Percentiles rank a stretch among this genome's conserved stretches.
These are phyloP conservation scores for Epicoccum sorghinum DNA, from an alignment of 2,329 filamentous ascomycete species.

Conservation along the genomic window DNA sequence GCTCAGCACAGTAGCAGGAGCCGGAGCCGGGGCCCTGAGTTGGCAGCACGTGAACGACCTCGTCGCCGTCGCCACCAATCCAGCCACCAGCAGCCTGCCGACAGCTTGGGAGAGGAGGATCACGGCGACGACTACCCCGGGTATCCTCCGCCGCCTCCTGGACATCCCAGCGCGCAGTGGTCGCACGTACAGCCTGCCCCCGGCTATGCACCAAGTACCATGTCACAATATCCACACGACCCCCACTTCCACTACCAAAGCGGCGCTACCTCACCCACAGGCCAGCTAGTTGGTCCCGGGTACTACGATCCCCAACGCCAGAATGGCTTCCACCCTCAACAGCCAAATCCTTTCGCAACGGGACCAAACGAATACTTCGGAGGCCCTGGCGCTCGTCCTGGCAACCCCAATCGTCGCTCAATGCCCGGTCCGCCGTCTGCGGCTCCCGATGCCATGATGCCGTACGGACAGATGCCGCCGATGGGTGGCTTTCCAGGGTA, in stretches of 20 bases:
- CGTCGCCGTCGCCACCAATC: constrained; percentile 43
- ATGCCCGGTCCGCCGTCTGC: constrained; percentile 32
- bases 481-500: constrained; percentile 26
- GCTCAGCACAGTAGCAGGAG: constrained; percentile 42
- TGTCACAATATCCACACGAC: constrained; percentile 40
- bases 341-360: constrained; percentile 48
- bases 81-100: constrained; percentile 29
- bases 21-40: constrained; percentile 27
- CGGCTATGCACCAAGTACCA: constrained; percentile 47
- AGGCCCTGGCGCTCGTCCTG: not conserved
- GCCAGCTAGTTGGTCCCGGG: constrained; percentile 43
- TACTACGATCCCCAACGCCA: constrained; percentile 34
- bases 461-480: constrained; percentile 22
- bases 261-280: constrained; percentile 29
- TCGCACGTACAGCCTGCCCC: constrained; percentile 43
- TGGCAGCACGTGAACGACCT: constrained; percentile 37
- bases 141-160: constrained; percentile 44
- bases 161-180: constrained; percentile 47
- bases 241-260: constrained; percentile 33
- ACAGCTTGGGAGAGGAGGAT: constrained; percentile 35
- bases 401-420: constrained; percentile 41
- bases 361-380: constrained; percentile 46
- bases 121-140: constrained; percentile 54
- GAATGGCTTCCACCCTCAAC: constrained; percentile 33
- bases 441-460: constrained; percentile 42